A percentile compares a stretch with the other conserved stretches of the same genome.
Evolutionary conservation across 495 filamentous ascomycete species (phyloP).

Genomic region (Acidomyces sp.): DNA sequence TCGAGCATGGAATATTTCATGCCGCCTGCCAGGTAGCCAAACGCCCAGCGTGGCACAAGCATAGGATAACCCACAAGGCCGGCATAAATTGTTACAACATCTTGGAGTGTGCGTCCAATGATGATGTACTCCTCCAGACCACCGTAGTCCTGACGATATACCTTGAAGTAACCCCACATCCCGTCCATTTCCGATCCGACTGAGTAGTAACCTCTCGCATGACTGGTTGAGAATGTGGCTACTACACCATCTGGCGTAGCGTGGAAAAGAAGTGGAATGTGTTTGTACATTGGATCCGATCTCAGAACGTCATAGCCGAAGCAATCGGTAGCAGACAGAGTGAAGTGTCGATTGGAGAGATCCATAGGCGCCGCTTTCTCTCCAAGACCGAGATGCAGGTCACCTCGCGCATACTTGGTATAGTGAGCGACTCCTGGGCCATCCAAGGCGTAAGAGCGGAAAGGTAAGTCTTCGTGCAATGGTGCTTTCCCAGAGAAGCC

Average conservation of each 20-base stretch:
- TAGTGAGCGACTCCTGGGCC: slow-evolving; percentile 47
- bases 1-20: slow-evolving; percentile 59
- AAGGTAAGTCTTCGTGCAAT: slow-evolving; percentile 44
- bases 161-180: slow-evolving; percentile 56
- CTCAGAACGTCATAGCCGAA: slow-evolving; percentile 59
- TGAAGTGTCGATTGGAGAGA: slow-evolving; percentile 50
- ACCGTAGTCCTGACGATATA: slow-evolving; percentile 55
- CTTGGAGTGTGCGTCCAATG: slow-evolving; percentile 49
- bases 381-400: slow-evolving; percentile 52
- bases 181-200: slow-evolving; percentile 60
- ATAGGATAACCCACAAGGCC: slow-evolving; percentile 51
- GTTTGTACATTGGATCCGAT: slow-evolving; percentile 61
- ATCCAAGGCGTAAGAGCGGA: slow-evolving; percentile 50
- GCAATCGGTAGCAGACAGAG: slow-evolving; percentile 51
- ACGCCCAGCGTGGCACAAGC: slow-evolving; percentile 53
- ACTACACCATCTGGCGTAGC: slow-evolving; percentile 46
- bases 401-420: slow-evolving; percentile 41
- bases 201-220: slow-evolving; percentile 47
- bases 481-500: slow-evolving; percentile 37
- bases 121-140: slow-evolving; percentile 59
- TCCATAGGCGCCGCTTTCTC: slow-evolving; percentile 62
- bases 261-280: slow-evolving; percentile 56
- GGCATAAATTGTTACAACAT: slow-evolving; percentile 50
- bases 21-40: slow-evolving; percentile 54
- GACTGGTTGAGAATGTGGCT: slow-evolving; percentile 52